Evolutionary conservation across 306 rosid species (phyloP).

Genomic region (Malus sylvestris): DNA sequence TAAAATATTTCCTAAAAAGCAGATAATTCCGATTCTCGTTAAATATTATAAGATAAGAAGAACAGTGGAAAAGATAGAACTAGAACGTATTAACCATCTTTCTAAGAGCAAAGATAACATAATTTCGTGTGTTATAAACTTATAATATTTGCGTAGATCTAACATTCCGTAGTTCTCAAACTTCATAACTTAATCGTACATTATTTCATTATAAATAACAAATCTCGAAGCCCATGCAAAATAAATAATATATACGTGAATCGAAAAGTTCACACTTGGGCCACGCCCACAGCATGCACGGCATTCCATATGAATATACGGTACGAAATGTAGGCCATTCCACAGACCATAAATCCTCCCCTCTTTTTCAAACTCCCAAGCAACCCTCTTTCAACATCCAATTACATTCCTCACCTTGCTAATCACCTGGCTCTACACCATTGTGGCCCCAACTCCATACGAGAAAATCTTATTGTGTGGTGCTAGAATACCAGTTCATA

Average conservation of each 20-base stretch:
- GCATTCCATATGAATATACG: slow-evolving; percentile 38
- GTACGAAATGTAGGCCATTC: slow-evolving; percentile 69
- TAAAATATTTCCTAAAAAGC: too few species aligned
- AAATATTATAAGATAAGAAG: not conserved
- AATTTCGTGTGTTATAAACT: not conserved
- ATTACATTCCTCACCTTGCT: slow-evolving; percentile 28
- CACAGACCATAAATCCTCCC: slow-evolving; percentile 64
- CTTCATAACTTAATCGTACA: slow-evolving; percentile 22
- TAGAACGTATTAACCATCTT: not conserved
- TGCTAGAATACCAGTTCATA: too few species aligned
- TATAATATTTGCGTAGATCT: slow-evolving; percentile 36
- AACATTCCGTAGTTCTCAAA: slow-evolving; percentile 77
- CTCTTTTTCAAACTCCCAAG: slow-evolving; percentile 56
- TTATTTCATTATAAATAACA: slow-evolving; percentile 12
- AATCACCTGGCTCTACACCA: not conserved
- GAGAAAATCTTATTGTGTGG: not conserved
- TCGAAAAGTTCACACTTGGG: slow-evolving; percentile 52
- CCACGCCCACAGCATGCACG: slow-evolving; percentile 61
- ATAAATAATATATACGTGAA: not conserved
- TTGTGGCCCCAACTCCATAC: not conserved
- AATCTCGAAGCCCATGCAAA: slow-evolving; percentile 52
- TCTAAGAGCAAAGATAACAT: not conserved
- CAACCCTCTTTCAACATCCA: not conserved
- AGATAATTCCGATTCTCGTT: too few species aligned
- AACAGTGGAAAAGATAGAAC: too few species aligned